A percentile compares a stretch with the other conserved stretches of the same genome.
Conservation (phyloP, 441 rosid genomes). For the Pelargonium cotyledonis region DNA sequence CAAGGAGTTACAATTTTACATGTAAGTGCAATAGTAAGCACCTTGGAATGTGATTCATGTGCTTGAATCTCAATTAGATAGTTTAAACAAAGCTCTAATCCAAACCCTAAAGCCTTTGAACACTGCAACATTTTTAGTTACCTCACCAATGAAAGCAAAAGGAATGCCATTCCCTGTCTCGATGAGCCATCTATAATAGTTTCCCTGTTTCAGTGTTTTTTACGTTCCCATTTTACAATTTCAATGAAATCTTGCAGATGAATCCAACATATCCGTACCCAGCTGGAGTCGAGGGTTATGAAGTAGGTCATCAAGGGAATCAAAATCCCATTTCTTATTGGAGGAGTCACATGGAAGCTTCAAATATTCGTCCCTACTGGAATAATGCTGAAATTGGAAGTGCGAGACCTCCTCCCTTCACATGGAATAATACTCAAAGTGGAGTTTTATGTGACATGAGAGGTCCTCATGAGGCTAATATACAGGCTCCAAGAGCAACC, state of each 20-base stretch:
- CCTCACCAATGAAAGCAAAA: too few relatives aligned
- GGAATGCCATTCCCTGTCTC: neutral
- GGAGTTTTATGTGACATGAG: conserved; percentile 6
- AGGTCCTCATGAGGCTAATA: conserved; percentile 6
- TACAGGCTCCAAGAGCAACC: conserved; percentile 9
- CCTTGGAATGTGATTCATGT: too few relatives aligned
- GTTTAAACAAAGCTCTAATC: too few relatives aligned
- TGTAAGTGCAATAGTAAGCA: too few relatives aligned
- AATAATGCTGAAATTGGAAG: conserved; percentile 8
- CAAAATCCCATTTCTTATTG: conserved; percentile 9
- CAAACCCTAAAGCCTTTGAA: too few relatives aligned
- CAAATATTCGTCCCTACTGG: neutral
- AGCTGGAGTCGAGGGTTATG: neutral
- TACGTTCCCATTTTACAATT: too few relatives aligned
- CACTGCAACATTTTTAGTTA: too few relatives aligned
- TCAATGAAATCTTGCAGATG: conserved; percentile 9
- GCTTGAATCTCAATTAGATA: too few relatives aligned
- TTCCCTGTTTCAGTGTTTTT: too few relatives aligned
- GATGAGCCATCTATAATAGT: too few relatives aligned
- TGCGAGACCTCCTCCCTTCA: neutral
- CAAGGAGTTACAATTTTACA: too few relatives aligned
- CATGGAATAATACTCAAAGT: neutral
- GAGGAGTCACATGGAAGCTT: too few relatives aligned
- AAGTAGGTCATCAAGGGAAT: conserved; percentile 13
- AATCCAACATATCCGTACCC: conserved; percentile 7